Conservation (phyloP, 2,329 filamentous ascomycete genomes). For the Fusarium sp. region DNA sequence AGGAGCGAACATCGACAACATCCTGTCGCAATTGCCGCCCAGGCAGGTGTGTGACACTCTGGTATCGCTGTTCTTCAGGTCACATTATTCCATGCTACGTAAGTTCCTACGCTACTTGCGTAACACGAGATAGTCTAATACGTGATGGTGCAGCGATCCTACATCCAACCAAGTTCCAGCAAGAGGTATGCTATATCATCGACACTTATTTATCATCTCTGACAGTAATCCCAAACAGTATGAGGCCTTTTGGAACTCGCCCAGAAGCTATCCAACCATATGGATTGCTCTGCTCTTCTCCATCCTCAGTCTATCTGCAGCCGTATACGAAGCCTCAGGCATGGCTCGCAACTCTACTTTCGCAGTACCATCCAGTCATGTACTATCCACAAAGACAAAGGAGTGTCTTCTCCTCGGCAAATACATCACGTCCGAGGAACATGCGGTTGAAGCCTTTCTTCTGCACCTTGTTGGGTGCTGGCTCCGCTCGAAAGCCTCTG, state of each 20-base stretch:
- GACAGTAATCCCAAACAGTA: conserved; percentile 48
- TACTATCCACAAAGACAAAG: conserved; percentile 49
- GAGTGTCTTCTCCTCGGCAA: conserved; percentile 60
- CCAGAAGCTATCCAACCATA: conserved; percentile 48
- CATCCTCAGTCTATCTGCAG: conserved; percentile 55
- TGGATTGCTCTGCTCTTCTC: conserved; percentile 62
- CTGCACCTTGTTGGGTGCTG: conserved; percentile 55
- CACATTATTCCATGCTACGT: conserved; percentile 45
- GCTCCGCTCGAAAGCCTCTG: conserved; percentile 43
- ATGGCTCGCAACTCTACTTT: conserved; percentile 40
- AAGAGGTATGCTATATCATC: conserved; percentile 30
- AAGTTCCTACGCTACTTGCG: not conserved
- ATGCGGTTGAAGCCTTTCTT: conserved; percentile 59
- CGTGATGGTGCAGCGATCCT: conserved; percentile 35
- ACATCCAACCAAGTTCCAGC: conserved; percentile 48
- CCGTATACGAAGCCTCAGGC: conserved; percentile 47
- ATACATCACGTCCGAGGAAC: conserved; percentile 56
- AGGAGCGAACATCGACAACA: conserved; percentile 11
- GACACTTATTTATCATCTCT: no score
- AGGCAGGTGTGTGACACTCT: conserved; percentile 48
- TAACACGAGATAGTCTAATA: not conserved
- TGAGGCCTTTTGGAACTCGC: conserved; percentile 56
- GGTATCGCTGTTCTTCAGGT: conserved; percentile 50
- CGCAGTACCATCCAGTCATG: conserved; percentile 6
- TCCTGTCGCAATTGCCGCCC: conserved; percentile 42